Base-by-base conservation (phyloP, 495 filamentous ascomycete species). In the Oidiodendron maius region DNA sequence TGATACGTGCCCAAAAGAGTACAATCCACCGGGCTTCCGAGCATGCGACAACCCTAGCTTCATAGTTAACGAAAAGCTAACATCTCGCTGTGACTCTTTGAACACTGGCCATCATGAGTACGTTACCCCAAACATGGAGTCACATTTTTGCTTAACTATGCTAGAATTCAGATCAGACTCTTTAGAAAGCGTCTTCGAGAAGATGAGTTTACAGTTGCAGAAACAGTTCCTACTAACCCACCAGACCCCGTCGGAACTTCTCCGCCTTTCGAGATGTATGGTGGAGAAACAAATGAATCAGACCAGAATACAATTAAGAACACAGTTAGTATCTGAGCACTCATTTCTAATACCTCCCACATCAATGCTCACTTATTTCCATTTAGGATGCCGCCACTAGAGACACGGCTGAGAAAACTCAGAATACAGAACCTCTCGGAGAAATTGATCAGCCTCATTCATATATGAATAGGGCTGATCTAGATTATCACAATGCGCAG, bases 381-480 rank as follows among this genome's bases (percentile, higher is more conserved):
- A 20, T 24, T 15, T 25, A 16, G 12, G 11, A 53, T 35, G 50
- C 40, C 12, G 10, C 22, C 8, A 24, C 34, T 9, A 51, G 49
- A 35, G 16, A 36, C 15, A 32, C 49, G 30, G 20, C 17, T 32
- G 18, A 20, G 9, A 28, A 37, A n/a, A 53, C 51, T 10, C 51
- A 53, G 32, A 41, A 55, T 23, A 55, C 52, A 23, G 20, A 26
- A 40, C 52, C 46, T 13, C 23, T 55, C 34, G 23, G 24, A 12
- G 46, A 11, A 15, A 34, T 8, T 12, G 36, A 18, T 12, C 4
- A 9, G 3, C 41, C 16, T 8, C 20, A 22, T 5, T 28, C 41
- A 44, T n/a, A n/a, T 28, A 12, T 10, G 8, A 23, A 30, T 15
- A 16, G 22, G 4, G 24, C 23, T 17, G 3, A 12, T 6, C 4